Conservation (phyloP, 768 basidiomycete genomes). For the Daedaleopsis sinensis region DNA sequence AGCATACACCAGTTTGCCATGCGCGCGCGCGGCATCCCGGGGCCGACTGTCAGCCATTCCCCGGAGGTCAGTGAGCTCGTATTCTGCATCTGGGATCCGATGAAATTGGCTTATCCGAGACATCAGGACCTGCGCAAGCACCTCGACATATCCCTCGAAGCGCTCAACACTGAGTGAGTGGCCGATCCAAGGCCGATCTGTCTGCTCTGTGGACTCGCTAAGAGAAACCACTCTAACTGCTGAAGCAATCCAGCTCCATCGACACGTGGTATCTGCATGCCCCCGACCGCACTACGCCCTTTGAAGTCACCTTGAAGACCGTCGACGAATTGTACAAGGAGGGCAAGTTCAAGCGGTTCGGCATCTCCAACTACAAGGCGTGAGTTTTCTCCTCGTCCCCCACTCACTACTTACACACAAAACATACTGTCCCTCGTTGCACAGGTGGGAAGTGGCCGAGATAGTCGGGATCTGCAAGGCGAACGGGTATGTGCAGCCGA, state of each 20-base stretch:
- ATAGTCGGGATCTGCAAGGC: slow-evolving; percentile 43
- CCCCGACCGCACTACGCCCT: slow-evolving; percentile 46
- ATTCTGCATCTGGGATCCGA: too few species aligned
- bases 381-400: slow-evolving; percentile 29
- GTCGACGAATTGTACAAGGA: slow-evolving; percentile 53
- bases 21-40: too few species aligned
- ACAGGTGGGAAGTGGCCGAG: slow-evolving; percentile 49
- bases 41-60: too few species aligned
- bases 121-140: neutral
- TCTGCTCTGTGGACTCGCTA: neutral
- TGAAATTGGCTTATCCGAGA: neutral
- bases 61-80: too few species aligned
- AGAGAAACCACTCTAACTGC: neutral
- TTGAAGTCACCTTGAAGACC: slow-evolving; percentile 48
- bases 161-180: slow-evolving; percentile 43
- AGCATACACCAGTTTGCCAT: neutral
- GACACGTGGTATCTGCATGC: slow-evolving; percentile 55
- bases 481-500: slow-evolving; percentile 51
- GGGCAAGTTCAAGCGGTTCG: slow-evolving; percentile 53
- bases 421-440: neutral
- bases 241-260: slow-evolving; percentile 24
- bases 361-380: slow-evolving; percentile 46
- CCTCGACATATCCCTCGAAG: slow-evolving; percentile 40
- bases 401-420: neutral
- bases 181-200: too few species aligned